These are phyloP conservation scores for Cephalotrichum gorgonifer DNA, from an alignment of 2,329 filamentous ascomycete species.

Conservation along the genomic window DNA sequence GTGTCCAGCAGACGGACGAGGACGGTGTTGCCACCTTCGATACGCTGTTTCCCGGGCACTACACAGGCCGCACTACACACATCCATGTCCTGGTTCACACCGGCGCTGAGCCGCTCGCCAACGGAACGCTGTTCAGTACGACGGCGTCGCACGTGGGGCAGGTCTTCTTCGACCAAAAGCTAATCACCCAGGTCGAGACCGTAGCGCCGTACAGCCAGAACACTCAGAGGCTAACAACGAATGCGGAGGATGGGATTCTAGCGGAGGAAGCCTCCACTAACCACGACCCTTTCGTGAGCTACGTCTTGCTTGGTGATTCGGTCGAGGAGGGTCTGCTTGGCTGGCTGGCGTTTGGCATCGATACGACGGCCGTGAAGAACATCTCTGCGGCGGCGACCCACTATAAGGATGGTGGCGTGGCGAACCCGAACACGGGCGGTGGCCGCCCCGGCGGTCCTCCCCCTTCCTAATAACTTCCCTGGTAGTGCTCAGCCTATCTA, in stretches of 20 bases:
- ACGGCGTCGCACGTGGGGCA: conserved; percentile 50
- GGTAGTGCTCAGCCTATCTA: too few species aligned
- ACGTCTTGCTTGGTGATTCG: conserved; percentile 42
- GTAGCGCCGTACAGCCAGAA: conserved; percentile 33
- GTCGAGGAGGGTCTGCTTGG: conserved; percentile 39
- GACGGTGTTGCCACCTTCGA: conserved; percentile 30
- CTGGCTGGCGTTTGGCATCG: conserved; percentile 43
- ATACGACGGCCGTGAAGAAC: conserved; percentile 15
- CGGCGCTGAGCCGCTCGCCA: conserved; percentile 26
- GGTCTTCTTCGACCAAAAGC: conserved; percentile 48
- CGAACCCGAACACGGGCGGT: conserved; percentile 10
- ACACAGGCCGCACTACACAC: conserved; percentile 27
- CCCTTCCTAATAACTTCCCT: too few species aligned
- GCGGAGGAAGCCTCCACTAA: conserved; percentile 29
- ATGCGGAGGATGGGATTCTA: conserved; percentile 39
- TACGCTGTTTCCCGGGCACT: conserved; percentile 32
- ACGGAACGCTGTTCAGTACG: conserved; percentile 39
- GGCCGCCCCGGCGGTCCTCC: too few species aligned
- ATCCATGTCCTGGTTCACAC: conserved; percentile 26
- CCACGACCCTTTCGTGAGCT: conserved; percentile 48
- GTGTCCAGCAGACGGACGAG: conserved; percentile 25
- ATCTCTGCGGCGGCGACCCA: conserved; percentile 20
- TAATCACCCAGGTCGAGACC: conserved; percentile 37
- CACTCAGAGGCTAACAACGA: conserved; percentile 31
- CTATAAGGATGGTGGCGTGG: conserved; percentile 21